Evolutionary conservation across 2,329 filamentous ascomycete genomes (phyloP).

Genomic region (Claviceps purpurea): DNA sequence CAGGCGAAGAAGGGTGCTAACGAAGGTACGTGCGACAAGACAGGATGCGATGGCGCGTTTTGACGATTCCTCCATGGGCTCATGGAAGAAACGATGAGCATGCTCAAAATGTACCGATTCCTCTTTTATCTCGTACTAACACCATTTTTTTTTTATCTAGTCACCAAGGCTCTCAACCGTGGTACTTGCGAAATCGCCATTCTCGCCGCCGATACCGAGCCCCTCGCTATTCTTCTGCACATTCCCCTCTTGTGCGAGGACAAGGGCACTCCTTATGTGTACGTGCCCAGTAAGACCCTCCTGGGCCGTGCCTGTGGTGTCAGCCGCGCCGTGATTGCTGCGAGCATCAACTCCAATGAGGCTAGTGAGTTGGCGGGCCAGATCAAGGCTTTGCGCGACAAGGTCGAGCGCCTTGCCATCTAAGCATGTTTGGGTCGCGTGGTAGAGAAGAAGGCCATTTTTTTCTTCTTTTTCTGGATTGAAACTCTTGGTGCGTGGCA

Average conservation of each 20-base stretch:
- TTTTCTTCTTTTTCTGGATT: neutral
- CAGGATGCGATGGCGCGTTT: neutral
- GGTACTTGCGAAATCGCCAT: slow-evolving; percentile 84
- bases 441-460: neutral
- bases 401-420: slow-evolving; percentile 92
- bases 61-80: too few relatives aligned
- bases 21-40: slow-evolving; percentile 35
- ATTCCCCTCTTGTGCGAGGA: slow-evolving; percentile 80
- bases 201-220: slow-evolving; percentile 76
- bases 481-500: too few relatives aligned
- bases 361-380: slow-evolving; percentile 74
- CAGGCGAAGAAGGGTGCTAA: slow-evolving; percentile 87
- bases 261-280: slow-evolving; percentile 54
- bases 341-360: slow-evolving; percentile 84
- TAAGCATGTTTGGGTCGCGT: slow-evolving; percentile 29
- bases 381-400: slow-evolving; percentile 82
- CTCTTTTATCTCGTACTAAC: slow-evolving; percentile 2
- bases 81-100: too few relatives aligned
- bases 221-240: slow-evolving; percentile 78
- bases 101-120: neutral
- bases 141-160: slow-evolving; percentile 10
- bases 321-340: slow-evolving; percentile 72
- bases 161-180: slow-evolving; percentile 79
- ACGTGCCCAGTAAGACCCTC: slow-evolving; percentile 65
- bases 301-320: slow-evolving; percentile 86